These are phyloP conservation scores for Meredithiella fracta DNA, from an alignment of 2,329 filamentous ascomycete species.

Conservation along the genomic window DNA sequence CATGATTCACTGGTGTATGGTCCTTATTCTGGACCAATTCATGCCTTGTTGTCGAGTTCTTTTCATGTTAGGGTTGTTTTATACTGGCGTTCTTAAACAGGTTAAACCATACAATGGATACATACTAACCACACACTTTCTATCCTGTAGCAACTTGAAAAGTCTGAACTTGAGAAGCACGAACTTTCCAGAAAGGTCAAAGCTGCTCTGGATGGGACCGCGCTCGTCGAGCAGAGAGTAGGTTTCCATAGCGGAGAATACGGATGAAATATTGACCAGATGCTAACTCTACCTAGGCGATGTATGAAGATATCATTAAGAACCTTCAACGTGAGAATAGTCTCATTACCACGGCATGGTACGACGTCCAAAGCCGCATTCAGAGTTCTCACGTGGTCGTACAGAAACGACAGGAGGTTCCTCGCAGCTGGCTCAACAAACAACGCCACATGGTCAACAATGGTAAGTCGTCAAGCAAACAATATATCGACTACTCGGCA, in stretches of 20 bases:
- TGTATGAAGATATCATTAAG: slow-evolving; percentile 40
- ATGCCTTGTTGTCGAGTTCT: neutral
- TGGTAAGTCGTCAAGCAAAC: slow-evolving; percentile 23
- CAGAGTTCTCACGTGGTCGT: slow-evolving; percentile 73
- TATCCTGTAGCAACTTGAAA: slow-evolving; percentile 36
- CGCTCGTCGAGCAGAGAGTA: slow-evolving; percentile 37
- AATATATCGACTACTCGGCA: neutral
- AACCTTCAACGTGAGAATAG: slow-evolving; percentile 63
- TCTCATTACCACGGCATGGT: slow-evolving; percentile 72
- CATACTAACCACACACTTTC: slow-evolving; percentile 13
- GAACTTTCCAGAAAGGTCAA: slow-evolving; percentile 40
- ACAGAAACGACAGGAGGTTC: slow-evolving; percentile 55
- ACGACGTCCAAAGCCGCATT: slow-evolving; percentile 60
- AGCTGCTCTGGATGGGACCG: slow-evolving; percentile 32
- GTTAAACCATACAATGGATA: no score
- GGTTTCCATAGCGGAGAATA: slow-evolving; percentile 18
- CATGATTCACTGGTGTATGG: neutral
- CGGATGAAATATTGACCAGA: neutral
- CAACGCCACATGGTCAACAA: slow-evolving; percentile 54
- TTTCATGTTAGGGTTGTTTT: neutral
- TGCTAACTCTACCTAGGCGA: slow-evolving; percentile 24
- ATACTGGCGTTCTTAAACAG: neutral
- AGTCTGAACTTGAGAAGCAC: slow-evolving; percentile 38
- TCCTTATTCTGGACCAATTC: neutral
- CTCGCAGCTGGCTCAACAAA: slow-evolving; percentile 71